A percentile compares a stretch with the other conserved stretches of the same genome.
These are phyloP conservation scores for Brettanomyces anomalus DNA, from an alignment of 805 yeast species.

Conservation along the genomic window DNA sequence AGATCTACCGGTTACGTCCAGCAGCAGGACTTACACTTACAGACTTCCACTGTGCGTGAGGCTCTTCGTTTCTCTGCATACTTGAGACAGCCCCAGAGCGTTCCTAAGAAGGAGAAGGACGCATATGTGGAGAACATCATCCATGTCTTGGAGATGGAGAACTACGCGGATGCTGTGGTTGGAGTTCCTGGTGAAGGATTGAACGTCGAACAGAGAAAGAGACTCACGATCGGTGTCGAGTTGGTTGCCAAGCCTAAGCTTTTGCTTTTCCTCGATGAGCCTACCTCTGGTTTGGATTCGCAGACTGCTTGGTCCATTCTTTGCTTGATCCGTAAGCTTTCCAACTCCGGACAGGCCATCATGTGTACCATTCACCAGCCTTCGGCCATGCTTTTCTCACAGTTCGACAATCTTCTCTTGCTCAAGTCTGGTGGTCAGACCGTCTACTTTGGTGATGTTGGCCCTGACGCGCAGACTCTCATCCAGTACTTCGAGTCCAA, in stretches of 20 bases:
- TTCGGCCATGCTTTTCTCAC: constrained; percentile 63
- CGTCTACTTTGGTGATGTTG: constrained; percentile 64
- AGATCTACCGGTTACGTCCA: constrained; percentile 47
- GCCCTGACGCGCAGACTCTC: constrained; percentile 40
- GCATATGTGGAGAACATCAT: constrained; percentile 42
- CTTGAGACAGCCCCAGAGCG: constrained; percentile 32
- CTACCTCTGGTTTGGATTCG: constrained; percentile 51
- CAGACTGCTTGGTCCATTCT: constrained; percentile 50
- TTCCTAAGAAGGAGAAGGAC: constrained; percentile 33
- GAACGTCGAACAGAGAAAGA: constrained; percentile 43
- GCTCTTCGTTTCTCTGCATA: constrained; percentile 39
- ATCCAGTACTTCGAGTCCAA: constrained; percentile 54
- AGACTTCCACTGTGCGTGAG: constrained; percentile 40
- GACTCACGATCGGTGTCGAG: constrained; percentile 44
- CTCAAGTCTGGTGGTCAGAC: constrained; percentile 61
- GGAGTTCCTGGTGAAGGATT: constrained; percentile 39
- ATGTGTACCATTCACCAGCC: constrained; percentile 76
- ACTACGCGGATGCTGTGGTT: constrained; percentile 43
- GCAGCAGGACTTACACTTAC: constrained; percentile 45
- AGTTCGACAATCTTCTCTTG: constrained; percentile 64
- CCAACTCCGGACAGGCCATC: constrained; percentile 41
- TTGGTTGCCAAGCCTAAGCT: constrained; percentile 43
- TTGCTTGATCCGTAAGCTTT: constrained; percentile 37
- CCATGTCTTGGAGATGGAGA: constrained; percentile 37
- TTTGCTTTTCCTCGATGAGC: constrained; percentile 46